Base-by-base conservation (phyloP, 129 eudicot species). In the Arctium minus region DNA sequence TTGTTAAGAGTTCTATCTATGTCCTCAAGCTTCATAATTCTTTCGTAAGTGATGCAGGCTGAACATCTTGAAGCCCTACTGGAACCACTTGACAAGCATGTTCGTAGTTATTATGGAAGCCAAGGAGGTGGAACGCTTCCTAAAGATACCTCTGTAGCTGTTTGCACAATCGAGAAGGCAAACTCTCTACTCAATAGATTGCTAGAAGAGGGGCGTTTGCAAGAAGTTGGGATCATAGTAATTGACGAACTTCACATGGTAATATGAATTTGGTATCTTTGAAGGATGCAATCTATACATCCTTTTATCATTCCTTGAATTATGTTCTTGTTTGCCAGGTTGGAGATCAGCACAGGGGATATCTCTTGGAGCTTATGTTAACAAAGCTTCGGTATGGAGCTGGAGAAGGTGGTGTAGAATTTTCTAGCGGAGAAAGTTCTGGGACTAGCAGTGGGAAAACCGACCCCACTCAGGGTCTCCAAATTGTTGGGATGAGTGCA, bases 211-310 rank as follows among this genome's bases (percentile, higher is more conserved):
- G 99, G 97, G 48, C 93, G 99, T 71, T 84, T 96, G 76, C 93
- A 97, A 38, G 99, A 96, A 89, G 91, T 96, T 86, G 99, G 99
- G 69, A 96, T 94, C 80, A 93, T 96, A 83, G 98, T 93, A 77
- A 96, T 96, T 75, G 99, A 96, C 87, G 99, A 96, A 84, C 92
- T 96, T 83, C 99, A 96, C 90, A 96, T 96, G 99, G 99, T 96
- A 90, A 62, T 69, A 62, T 83, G 75, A 82, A 67, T 70, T 50
- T 84, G 35, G 7, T 44, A 77, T 83, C 40, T 71, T 76, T 81
- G 35, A 85, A 15, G 10, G 46, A 74, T 60, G 74, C 37, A 64
- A 78, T 72, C 62, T 53, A 7, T 79, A 65, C 40, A 64, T 80
- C 33, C 30, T 79, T 62, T 46, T 72, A 13, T 30, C 64, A 71